Conservation (phyloP, 164 flowering plant genomes). For the Vitis cinerea region DNA sequence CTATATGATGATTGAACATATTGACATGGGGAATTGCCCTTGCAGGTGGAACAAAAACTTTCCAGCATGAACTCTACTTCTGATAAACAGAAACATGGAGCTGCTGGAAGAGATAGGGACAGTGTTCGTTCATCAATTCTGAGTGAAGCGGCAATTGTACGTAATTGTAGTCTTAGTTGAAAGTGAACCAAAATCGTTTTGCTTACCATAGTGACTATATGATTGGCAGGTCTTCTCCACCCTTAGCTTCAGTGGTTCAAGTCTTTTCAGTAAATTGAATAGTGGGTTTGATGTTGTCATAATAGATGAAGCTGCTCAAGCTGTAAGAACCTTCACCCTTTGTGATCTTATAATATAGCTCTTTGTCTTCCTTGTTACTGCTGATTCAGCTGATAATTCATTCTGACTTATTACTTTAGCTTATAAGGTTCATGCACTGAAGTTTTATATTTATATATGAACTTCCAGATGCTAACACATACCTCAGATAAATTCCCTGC, state of each 20-base stretch:
- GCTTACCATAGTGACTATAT: conserved; percentile 1
- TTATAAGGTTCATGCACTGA: background rate
- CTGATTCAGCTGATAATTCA: background rate
- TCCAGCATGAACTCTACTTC: conserved; percentile 41
- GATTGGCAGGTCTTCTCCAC: conserved; percentile 89
- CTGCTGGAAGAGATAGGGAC: conserved; percentile 56
- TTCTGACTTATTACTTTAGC: background rate
- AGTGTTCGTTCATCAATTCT: conserved; percentile 73
- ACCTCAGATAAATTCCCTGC: too few relatives aligned
- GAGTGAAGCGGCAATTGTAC: conserved; percentile 94
- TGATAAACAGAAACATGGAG: conserved; percentile 61
- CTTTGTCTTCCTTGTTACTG: background rate
- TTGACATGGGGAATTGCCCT: conserved; percentile 11
- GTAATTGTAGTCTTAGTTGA: conserved; percentile 15
- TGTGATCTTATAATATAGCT: background rate
- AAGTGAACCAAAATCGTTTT: background rate
- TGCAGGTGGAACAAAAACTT: conserved; percentile 81
- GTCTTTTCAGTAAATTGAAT: conserved; percentile 63
- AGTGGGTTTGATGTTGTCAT: conserved; percentile 91
- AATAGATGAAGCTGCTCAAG: conserved; percentile 99
- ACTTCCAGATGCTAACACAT: too few relatives aligned
- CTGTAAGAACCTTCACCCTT: conserved; percentile 53
- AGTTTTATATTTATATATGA: background rate
- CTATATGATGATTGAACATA: background rate
- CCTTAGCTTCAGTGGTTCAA: conserved; percentile 92